Conservation (phyloP, 495 filamentous ascomycete species). For the Hyaloscypha variabilis region DNA sequence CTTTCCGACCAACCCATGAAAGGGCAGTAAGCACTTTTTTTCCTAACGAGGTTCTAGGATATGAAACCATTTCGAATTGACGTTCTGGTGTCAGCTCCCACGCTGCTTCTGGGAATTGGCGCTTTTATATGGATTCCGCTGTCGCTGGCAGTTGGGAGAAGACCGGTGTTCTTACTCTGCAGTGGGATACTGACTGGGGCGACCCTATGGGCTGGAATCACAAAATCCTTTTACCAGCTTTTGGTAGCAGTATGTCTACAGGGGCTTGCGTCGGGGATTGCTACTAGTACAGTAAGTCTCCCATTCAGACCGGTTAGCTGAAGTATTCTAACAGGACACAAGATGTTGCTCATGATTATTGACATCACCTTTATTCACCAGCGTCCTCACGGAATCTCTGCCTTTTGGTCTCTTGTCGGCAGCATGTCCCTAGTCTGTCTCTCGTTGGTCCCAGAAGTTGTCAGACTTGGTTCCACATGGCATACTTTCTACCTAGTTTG, state of each 20-base stretch:
- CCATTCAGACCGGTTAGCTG: background rate
- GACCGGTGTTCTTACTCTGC: conserved; percentile 37
- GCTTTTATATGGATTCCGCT: conserved; percentile 46
- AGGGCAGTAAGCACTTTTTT: background rate
- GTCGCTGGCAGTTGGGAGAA: conserved; percentile 42
- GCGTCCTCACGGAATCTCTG: conserved; percentile 9
- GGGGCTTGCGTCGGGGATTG: conserved; percentile 16
- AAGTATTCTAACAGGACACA: background rate
- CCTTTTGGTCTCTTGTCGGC: conserved; percentile 5
- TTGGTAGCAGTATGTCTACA: conserved; percentile 14
- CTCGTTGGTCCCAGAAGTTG: conserved; percentile 2
- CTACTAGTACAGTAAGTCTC: conserved; percentile 12
- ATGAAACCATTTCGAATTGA: conserved; percentile 1
- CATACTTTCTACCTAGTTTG: conserved; percentile 2
- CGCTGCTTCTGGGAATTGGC: conserved; percentile 42
- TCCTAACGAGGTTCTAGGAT: conserved; percentile 7
- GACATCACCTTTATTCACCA: conserved; percentile 25
- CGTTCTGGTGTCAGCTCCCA: conserved; percentile 21
- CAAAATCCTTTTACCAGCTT: conserved; percentile 9
- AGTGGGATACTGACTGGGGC: conserved; percentile 35
- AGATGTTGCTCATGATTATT: conserved; percentile 15
- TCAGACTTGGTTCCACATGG: background rate
- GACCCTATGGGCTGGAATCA: conserved; percentile 8
- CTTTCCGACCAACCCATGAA: background rate
- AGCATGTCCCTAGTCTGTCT: background rate